Base-by-base conservation (phyloP, 345 rosid species). In the Capsella bursapastoris region DNA sequence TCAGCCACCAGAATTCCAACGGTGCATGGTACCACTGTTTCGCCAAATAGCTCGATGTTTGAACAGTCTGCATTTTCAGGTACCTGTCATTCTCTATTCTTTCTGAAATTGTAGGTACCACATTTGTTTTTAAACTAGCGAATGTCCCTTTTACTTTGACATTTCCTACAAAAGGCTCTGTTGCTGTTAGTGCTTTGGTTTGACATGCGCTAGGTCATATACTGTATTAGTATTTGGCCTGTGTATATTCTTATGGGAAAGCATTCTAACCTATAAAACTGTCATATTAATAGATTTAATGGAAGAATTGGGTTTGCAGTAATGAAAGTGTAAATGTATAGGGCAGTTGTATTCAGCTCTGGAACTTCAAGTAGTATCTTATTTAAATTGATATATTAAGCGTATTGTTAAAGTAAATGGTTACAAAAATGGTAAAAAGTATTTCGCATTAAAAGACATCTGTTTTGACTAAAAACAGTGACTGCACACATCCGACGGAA, bases 11-110 rank as follows among this genome's bases (percentile, higher is more conserved):
- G 95, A 89, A 35, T 89, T 89, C 52, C 95, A 87, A 59, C 75
- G 87, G 53, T 89, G 95, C 32, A 89, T 86, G 87, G 85, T 86
- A 0, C 89, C 90, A 31, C 58, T 89, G 64, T 89, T 89, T 78
- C 84, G 81, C 58, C 87, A 85, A 71, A 82, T 89, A 52, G 89
- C 91, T 51, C 83, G 85, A 68, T 86, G 95, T 56, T 78, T 89
- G 78, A 83, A 85, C 83, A 86, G 95, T 75, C 82, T 84, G 49
- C 95, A 89, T 80, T 89, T 89, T 70, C 95, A 89, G 95, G 95
- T 89, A 81, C 68, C 57, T 8, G 2, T 29, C 3, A 71, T 74
- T 65, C 71, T 64, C 12, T 5, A 28, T 35, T 47, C 47, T 16
- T 14, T 64, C 38, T 31, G 15, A 47, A 34, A 35, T 47, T 8